Base-by-base conservation (phyloP, 768 basidiomycete species). In the Suillus subalutaceus region DNA sequence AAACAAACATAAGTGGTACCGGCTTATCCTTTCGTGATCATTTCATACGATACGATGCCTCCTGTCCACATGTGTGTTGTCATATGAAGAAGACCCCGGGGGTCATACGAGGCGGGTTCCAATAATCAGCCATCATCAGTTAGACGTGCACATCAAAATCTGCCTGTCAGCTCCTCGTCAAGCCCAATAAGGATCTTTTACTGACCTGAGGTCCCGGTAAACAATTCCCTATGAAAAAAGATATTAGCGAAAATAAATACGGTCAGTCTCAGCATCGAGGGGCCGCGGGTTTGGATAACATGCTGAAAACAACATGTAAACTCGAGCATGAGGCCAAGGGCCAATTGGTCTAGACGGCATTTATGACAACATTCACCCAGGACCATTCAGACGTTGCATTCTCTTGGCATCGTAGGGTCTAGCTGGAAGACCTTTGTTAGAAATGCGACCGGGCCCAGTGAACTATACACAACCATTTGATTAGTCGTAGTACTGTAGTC, bases 131-230 rank as follows among this genome's bases (percentile, higher is more conserved):
- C 83, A 86, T 74, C 66, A 12, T n/a, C n/a, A n/a, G n/a, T n/a
- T n/a, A n/a, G n/a, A n/a, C n/a, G 65, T 2, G 81, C 76, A 30
- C 74, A 66, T 4, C 86, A 67, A 89, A 86, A 70, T 89, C 86
- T 12, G 80, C 79, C 1, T 63, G 76, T 72, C 37, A 88, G 77
- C 68, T 89, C 88, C 30, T 86, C 86, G 70, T 86, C 85, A 3
- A 78, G 70, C 44, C 83, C 84, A 64, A 89, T 61, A 61, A 88
- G 79, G 55, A 89, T 80, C 58, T 80, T 59, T 88, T 88, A 81
- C 82, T 6, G 86, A 85, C 69, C 88, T 87, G 23, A 89, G 64
- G 69, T 88, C 86, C 23, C 85, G 80, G 63, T 87, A 85, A 12
- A 81, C 78, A 60, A 87, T 74, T 30, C 76, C 78, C 9, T 80